phyloP scores from a whole-genome alignment of 495 filamentous ascomycete species.

The Lasiosphaeria ovina region DNA sequence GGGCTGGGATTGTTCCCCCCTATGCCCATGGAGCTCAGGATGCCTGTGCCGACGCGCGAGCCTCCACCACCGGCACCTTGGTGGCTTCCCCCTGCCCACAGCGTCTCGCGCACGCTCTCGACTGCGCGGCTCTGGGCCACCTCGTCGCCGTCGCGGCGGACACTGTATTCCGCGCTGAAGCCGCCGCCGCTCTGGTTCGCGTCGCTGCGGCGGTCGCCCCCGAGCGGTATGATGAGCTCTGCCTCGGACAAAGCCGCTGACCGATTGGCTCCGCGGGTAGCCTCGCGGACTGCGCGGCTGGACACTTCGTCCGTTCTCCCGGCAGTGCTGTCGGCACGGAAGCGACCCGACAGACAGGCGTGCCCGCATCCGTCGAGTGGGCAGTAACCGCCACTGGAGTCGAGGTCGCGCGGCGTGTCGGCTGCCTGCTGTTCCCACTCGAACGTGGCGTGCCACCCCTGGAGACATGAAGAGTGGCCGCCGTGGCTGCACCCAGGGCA shows the following conservation, averaged over 20 bases:
- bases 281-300: slow-evolving; percentile 41
- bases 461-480: slow-evolving; percentile 67
- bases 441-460: slow-evolving; percentile 57
- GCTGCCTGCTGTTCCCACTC: slow-evolving; percentile 12
- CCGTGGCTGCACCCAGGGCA: slow-evolving; percentile 76
- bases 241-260: slow-evolving; percentile 7
- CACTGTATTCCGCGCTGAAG: slow-evolving; percentile 7
- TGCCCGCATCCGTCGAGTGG: slow-evolving; percentile 71
- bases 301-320: slow-evolving; percentile 40
- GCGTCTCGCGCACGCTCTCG: slow-evolving; percentile 48
- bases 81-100: slow-evolving; percentile 13
- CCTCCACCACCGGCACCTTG: neutral
- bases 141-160: slow-evolving; percentile 37
- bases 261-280: slow-evolving; percentile 28
- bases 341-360: slow-evolving; percentile 64
- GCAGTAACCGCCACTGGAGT: slow-evolving; percentile 66
- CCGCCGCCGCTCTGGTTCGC: slow-evolving; percentile 12
- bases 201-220: slow-evolving; percentile 11
- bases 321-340: slow-evolving; percentile 47
- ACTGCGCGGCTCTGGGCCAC: slow-evolving; percentile 54
- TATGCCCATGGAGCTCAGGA: neutral
- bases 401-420: slow-evolving; percentile 21
- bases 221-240: neutral
- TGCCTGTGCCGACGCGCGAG: slow-evolving; percentile 1
- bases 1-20: slow-evolving; percentile 3